These are phyloP conservation scores for Cephalotrichum gorgonifer DNA, from an alignment of 2,329 filamentous ascomycete genomes.

Conservation along the genomic window DNA sequence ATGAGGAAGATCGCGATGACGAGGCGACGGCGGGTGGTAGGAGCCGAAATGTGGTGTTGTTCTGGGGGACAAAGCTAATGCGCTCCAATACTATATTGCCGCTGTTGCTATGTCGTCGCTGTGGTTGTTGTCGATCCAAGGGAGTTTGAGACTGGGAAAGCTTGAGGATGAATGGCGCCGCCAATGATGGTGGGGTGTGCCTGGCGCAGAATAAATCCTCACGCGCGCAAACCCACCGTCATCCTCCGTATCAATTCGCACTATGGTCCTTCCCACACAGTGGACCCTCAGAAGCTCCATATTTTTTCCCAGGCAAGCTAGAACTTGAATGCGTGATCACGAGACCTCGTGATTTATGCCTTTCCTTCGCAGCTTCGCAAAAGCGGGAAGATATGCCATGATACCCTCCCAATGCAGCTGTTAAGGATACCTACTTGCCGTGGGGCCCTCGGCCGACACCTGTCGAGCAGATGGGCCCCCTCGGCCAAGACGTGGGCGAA, in stretches of 20 bases:
- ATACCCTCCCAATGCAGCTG: neutral
- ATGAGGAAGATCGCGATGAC: no score
- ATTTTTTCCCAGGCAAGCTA: neutral
- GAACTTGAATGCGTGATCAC: neutral
- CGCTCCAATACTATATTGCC: neutral
- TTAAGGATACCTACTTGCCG: constrained; percentile 2
- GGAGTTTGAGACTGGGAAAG: no score
- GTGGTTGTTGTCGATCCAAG: neutral
- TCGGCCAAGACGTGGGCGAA: neutral
- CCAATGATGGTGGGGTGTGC: no score
- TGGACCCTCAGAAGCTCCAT: neutral
- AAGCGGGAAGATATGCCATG: neutral
- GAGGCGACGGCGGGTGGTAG: no score
- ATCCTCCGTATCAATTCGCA: constrained; percentile 6
- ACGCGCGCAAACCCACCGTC: constrained; percentile 9
- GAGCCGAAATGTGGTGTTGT: no score
- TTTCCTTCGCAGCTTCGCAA: neutral
- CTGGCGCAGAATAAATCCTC: no score
- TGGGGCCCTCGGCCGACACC: neutral
- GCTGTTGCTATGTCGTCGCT: neutral
- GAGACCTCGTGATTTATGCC: no score
- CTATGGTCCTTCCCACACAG: constrained; percentile 5
- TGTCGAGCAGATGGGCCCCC: neutral
- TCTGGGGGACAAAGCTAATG: neutral
- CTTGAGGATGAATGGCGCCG: neutral